These are phyloP conservation scores for Exophiala aquamarina DNA, from an alignment of 2,329 filamentous ascomycete genomes.

Conservation along the genomic window DNA sequence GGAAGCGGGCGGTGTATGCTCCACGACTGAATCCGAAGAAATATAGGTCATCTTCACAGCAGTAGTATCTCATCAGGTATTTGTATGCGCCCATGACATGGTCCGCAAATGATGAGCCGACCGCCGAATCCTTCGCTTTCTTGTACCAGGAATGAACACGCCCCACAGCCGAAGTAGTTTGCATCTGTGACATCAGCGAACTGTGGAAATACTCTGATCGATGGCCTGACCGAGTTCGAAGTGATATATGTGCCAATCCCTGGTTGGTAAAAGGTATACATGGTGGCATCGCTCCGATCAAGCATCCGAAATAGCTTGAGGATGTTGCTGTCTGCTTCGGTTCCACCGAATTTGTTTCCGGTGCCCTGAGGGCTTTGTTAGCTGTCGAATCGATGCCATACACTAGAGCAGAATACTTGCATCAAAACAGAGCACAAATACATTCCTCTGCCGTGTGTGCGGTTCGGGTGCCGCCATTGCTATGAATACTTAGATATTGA, in stretches of 20 bases:
- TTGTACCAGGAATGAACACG: constrained; percentile 52
- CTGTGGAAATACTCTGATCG: not conserved
- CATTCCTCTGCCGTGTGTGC: constrained; percentile 17
- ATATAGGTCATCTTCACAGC: constrained; percentile 60
- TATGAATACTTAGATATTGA: not conserved
- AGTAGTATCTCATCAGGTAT: constrained; percentile 74
- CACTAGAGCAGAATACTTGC: constrained; percentile 4
- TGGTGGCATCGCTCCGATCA: constrained; percentile 22
- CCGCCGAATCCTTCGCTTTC: constrained; percentile 69
- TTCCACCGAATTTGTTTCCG: constrained; percentile 45
- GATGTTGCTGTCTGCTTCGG: constrained; percentile 47
- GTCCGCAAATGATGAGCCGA: constrained; percentile 77
- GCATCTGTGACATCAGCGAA: constrained; percentile 10
- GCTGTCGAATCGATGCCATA: constrained; percentile 18
- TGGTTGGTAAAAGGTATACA: constrained; percentile 29
- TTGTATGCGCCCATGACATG: constrained; percentile 83
- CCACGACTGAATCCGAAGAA: constrained; percentile 75
- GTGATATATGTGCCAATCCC: constrained; percentile 70
- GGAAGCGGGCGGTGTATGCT: constrained; percentile 70
- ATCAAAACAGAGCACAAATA: constrained; percentile 25
- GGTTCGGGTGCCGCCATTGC: constrained; percentile 13
- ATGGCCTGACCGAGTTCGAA: constrained; percentile 47
- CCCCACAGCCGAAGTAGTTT: constrained; percentile 51
- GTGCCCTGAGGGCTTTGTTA: constrained; percentile 41
- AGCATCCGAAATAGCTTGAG: constrained; percentile 46